Conservation (phyloP, 139 green algal genomes). For the Chlorella sp. region DNA sequence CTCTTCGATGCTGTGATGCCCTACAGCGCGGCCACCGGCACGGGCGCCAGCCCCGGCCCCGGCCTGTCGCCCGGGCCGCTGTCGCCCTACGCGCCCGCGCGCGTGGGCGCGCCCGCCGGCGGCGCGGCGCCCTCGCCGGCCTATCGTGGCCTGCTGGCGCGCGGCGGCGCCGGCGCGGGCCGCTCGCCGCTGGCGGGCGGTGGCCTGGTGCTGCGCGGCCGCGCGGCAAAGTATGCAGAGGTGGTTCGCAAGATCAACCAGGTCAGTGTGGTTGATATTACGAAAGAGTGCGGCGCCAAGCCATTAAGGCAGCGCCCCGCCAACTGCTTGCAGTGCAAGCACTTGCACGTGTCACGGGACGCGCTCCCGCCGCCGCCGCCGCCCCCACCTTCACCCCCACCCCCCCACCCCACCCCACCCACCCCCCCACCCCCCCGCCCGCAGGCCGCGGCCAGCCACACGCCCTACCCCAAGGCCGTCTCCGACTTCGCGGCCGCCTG, state of each 20-base stretch:
- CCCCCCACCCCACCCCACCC: no score
- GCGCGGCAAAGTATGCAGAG: conserved; percentile 69
- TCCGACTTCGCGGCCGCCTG: conserved; percentile 46
- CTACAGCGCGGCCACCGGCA: conserved; percentile 11
- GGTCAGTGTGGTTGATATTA: no score
- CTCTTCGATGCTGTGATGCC: conserved; percentile 71
- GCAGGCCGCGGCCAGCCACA: conserved; percentile 12
- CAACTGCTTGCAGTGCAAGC: no score
- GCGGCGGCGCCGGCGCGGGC: neutral
- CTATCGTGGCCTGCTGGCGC: conserved; percentile 11
- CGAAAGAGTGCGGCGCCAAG: no score
- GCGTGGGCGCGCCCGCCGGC: neutral
- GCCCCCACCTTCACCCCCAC: no score
- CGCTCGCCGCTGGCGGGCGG: neutral
- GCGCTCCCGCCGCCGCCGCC: no score
- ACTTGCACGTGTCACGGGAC: no score
- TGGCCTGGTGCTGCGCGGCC: conserved; percentile 45
- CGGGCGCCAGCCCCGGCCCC: conserved; percentile 10
- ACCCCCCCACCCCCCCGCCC: no score
- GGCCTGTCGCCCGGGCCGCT: conserved; percentile 4
- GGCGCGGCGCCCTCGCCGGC: neutral
- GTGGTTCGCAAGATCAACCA: conserved; percentile 51
- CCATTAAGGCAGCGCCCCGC: no score
- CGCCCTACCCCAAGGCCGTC: conserved; percentile 31
- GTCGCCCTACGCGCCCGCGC: conserved; percentile 14